A percentile compares a stretch with the other conserved stretches of the same genome.
These are phyloP conservation scores for Cyclanthera cordifolia DNA, from an alignment of 306 rosid species.

Conservation along the genomic window DNA sequence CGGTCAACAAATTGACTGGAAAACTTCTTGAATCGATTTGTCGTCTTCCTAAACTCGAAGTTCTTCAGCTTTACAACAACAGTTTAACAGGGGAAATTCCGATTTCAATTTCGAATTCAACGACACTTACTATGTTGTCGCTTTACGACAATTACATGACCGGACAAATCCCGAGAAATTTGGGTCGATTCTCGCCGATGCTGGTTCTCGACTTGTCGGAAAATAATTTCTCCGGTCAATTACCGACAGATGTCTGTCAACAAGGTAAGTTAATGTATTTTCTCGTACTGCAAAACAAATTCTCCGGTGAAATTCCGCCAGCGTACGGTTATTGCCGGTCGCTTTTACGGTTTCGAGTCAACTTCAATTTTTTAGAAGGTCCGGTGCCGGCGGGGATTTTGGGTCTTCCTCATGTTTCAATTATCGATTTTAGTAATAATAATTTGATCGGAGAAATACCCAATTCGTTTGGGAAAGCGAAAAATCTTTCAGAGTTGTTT, in stretches of 20 bases:
- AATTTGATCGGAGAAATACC: slow-evolving; percentile 52
- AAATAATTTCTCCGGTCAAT: slow-evolving; percentile 53
- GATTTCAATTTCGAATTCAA: slow-evolving; percentile 49
- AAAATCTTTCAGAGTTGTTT: slow-evolving; percentile 72
- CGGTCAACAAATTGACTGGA: slow-evolving; percentile 67
- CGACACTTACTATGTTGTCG: slow-evolving; percentile 45
- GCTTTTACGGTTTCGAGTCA: slow-evolving; percentile 74
- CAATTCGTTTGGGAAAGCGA: slow-evolving; percentile 35
- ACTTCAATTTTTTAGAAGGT: slow-evolving; percentile 48
- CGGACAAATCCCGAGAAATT: slow-evolving; percentile 55
- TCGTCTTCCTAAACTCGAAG: slow-evolving; percentile 63
- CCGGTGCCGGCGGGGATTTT: slow-evolving; percentile 57
- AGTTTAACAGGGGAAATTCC: slow-evolving; percentile 69
- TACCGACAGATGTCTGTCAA: slow-evolving; percentile 62
- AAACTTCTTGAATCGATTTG: slow-evolving; percentile 56
- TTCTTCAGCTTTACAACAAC: slow-evolving; percentile 81
- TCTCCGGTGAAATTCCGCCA: slow-evolving; percentile 64
- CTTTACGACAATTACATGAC: slow-evolving; percentile 61
- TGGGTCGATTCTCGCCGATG: slow-evolving; percentile 62
- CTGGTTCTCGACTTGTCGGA: slow-evolving; percentile 72
- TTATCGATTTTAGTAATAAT: slow-evolving; percentile 60
- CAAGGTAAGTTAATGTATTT: slow-evolving; percentile 58
- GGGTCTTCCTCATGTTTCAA: slow-evolving; percentile 61
- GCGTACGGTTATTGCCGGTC: slow-evolving; percentile 45
- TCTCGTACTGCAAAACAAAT: slow-evolving; percentile 54